phyloP scores from a whole-genome alignment of 768 basidiomycete species.

The Galerina marginata region DNA sequence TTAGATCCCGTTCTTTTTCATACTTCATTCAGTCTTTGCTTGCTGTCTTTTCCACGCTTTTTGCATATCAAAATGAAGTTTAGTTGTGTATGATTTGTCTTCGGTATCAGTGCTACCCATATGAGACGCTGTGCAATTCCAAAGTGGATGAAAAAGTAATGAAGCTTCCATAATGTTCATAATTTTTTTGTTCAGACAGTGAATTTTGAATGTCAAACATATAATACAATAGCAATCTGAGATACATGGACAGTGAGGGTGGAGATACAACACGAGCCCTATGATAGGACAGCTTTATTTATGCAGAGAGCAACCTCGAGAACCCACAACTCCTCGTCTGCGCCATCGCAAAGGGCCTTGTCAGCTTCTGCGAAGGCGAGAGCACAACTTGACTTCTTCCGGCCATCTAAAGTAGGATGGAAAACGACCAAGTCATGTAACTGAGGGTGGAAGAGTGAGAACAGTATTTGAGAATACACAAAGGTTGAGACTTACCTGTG shows the following conservation, averaged over 20 bases:
- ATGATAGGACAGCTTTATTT: slow-evolving; percentile 61
- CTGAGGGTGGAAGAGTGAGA: slow-evolving; percentile 45
- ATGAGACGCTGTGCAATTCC: slow-evolving; percentile 21
- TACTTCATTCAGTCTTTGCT: slow-evolving; percentile 21
- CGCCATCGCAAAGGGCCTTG: slow-evolving; percentile 94
- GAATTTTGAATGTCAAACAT: neutral
- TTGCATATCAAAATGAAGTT: slow-evolving; percentile 34
- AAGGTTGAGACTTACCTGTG: slow-evolving; percentile 66
- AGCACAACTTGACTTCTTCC: slow-evolving; percentile 82
- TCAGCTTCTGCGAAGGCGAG: slow-evolving; percentile 93
- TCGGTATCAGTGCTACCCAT: slow-evolving; percentile 24
- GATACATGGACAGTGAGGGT: slow-evolving; percentile 6
- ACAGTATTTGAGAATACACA: neutral
- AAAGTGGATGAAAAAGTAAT: slow-evolving; percentile 20
- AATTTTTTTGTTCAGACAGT: neutral
- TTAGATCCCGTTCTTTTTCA: slow-evolving; percentile 29
- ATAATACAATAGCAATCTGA: slow-evolving; percentile 10
- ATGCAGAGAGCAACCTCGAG: slow-evolving; percentile 86
- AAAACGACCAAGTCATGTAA: slow-evolving; percentile 87
- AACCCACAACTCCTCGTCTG: slow-evolving; percentile 96
- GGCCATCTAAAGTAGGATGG: slow-evolving; percentile 80
- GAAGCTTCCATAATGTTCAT: slow-evolving; percentile 1
- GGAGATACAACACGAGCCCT: neutral
- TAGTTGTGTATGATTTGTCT: slow-evolving; percentile 29
- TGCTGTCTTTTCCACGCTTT: slow-evolving; percentile 7